phyloP scores from a whole-genome alignment of 352 stramenopile genomes.

The Phytophthora aleatoria region DNA sequence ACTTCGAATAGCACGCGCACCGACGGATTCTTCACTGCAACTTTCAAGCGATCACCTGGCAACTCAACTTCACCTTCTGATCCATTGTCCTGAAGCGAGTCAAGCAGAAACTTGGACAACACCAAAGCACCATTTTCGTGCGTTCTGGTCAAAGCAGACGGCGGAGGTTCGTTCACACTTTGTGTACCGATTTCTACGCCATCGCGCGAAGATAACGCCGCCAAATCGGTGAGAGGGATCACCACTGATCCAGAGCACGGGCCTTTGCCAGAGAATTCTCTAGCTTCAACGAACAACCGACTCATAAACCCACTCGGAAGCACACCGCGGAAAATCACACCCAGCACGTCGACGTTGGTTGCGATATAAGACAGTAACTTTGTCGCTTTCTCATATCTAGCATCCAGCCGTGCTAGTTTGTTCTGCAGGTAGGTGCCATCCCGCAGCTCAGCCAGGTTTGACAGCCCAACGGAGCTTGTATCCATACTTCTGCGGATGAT shows the following conservation, averaged over 20 bases:
- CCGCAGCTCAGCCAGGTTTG: slow-evolving; percentile 60
- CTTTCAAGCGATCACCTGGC: slow-evolving; percentile 50
- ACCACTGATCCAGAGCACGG: slow-evolving; percentile 58
- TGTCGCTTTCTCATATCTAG: slow-evolving; percentile 61
- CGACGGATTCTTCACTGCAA: slow-evolving; percentile 67
- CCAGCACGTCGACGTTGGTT: slow-evolving; percentile 68
- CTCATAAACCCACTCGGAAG: slow-evolving; percentile 60
- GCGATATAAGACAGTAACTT: slow-evolving; percentile 56
- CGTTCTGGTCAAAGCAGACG: slow-evolving; percentile 29
- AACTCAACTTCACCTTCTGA: slow-evolving; percentile 19
- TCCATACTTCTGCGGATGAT: slow-evolving; percentile 75
- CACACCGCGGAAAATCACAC: slow-evolving; percentile 58
- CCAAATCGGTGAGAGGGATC: slow-evolving; percentile 63
- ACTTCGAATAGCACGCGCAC: slow-evolving; percentile 72
- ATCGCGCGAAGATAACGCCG: slow-evolving; percentile 28
- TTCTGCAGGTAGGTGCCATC: slow-evolving; percentile 65
- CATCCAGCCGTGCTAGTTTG: slow-evolving; percentile 55
- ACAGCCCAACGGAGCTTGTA: slow-evolving; percentile 55
- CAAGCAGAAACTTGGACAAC: slow-evolving; percentile 57
- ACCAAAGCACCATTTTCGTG: slow-evolving; percentile 68
- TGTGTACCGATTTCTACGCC: slow-evolving; percentile 15
- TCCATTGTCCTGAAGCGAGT: slow-evolving; percentile 15
- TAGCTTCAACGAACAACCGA: slow-evolving; percentile 58
- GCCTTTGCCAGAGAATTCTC: slow-evolving; percentile 67
- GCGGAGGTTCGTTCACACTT: slow-evolving; percentile 4